These are phyloP conservation scores for Phytopythium helicoides DNA, from an alignment of 352 stramenopile genomes.

Conservation along the genomic window DNA sequence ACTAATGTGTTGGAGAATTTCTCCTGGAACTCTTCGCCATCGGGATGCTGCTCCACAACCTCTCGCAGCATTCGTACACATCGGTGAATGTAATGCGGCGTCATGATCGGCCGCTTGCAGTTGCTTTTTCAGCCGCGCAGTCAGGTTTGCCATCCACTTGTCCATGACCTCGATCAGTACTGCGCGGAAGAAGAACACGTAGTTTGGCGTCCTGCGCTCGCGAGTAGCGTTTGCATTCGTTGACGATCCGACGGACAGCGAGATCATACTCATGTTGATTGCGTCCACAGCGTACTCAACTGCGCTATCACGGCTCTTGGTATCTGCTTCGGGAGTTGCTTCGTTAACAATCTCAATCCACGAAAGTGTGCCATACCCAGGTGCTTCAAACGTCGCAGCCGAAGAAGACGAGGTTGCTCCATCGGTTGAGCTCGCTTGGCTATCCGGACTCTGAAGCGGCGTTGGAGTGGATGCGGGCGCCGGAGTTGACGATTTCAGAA, in stretches of 20 bases:
- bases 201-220: constrained; percentile 76
- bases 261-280: constrained; percentile 86
- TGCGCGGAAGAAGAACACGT: constrained; percentile 84
- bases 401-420: constrained; percentile 8
- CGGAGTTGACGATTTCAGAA: constrained; percentile 5
- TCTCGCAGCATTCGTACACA: constrained; percentile 84
- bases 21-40: constrained; percentile 81
- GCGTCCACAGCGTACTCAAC: constrained; percentile 67
- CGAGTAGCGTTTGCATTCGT: constrained; percentile 76
- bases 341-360: constrained; percentile 76
- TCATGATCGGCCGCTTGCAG: constrained; percentile 75
- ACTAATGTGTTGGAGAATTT: constrained; percentile 85
- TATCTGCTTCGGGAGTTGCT: constrained; percentile 44
- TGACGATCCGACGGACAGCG: constrained; percentile 46
- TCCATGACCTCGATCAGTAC: constrained; percentile 86
- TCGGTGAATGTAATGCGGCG: constrained; percentile 80
- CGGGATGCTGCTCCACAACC: constrained; percentile 79
- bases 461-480: constrained; percentile 40
- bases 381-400: constrained; percentile 45
- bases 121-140: constrained; percentile 60
- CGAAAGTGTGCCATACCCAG: constrained; percentile 51
- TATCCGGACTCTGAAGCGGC: constrained; percentile 68
- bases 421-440: constrained; percentile 25
- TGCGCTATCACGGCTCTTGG: constrained; percentile 60
- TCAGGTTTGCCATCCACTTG: constrained; percentile 86